Conservation (phyloP, 306 rosid genomes). For the Cyamopsis tetragonoloba region DNA sequence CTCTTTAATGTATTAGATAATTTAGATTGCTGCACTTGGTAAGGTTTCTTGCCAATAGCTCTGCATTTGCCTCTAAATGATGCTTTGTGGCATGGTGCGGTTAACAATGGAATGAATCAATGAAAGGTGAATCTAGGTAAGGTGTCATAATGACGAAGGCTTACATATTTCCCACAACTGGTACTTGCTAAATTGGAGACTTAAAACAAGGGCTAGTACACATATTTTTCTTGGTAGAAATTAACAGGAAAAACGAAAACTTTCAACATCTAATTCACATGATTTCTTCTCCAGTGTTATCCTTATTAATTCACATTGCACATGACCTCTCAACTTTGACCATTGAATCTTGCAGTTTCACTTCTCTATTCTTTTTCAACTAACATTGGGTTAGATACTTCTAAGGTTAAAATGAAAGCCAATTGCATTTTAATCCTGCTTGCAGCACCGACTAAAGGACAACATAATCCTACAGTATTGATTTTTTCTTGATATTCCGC, state of each 20-base stretch:
- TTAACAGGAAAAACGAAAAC: not conserved
- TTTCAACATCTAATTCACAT: not conserved
- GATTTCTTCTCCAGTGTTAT: not conserved
- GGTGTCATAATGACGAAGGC: not conserved
- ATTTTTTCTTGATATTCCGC: constrained; percentile 1
- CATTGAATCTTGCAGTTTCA: not conserved
- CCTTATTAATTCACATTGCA: not conserved
- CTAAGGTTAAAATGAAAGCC: not conserved
- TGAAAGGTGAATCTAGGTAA: not conserved
- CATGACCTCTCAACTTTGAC: constrained; percentile 9
- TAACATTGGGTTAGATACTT: not conserved
- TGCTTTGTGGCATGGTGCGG: not conserved
- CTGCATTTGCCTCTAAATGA: not conserved
- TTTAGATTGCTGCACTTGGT: not conserved
- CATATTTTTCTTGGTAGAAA: not conserved
- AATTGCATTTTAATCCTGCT: not conserved
- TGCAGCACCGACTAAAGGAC: not conserved
- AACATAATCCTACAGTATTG: not conserved
- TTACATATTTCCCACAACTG: not conserved
- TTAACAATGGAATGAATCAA: not conserved
- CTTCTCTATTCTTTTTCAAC: not conserved
- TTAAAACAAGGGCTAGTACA: not conserved
- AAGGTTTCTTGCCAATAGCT: not conserved
- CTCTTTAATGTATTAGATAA: not conserved
- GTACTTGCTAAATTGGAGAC: not conserved